A percentile compares a stretch with the other conserved stretches of the same genome.
Conservation (phyloP, 2,329 filamentous ascomycete species). For the Dothistroma pini region DNA sequence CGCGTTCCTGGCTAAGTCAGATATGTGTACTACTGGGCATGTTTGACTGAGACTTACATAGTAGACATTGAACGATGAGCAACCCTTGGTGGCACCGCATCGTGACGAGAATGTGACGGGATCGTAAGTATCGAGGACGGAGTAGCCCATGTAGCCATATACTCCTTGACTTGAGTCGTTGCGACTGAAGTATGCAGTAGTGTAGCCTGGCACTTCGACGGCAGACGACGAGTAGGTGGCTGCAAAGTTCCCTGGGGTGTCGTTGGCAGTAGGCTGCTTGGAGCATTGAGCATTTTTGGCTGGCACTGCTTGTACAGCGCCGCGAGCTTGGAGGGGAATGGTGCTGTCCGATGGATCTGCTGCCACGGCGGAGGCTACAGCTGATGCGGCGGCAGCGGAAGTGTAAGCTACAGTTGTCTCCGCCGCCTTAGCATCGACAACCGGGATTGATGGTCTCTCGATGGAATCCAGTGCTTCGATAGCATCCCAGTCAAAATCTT, state of each 20-base stretch:
- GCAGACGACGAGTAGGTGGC: neutral
- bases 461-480: constrained; percentile 18
- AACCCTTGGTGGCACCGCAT: constrained; percentile 31
- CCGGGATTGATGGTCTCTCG: constrained; percentile 16
- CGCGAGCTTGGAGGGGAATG: constrained; percentile 12
- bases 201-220: constrained; percentile 4
- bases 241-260: constrained; percentile 17
- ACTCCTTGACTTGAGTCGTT: constrained; percentile 13
- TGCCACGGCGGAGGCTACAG: constrained; percentile 19
- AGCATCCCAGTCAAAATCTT: constrained; percentile 23
- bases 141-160: constrained; percentile 30
- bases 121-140: constrained; percentile 28
- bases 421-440: constrained; percentile 18
- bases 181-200: constrained; percentile 6
- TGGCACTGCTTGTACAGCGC: constrained; percentile 7
- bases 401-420: constrained; percentile 19
- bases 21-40: constrained; percentile 9
- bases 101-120: constrained; percentile 28
- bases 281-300: constrained; percentile 8
- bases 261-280: constrained; percentile 7
- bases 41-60: constrained; percentile 10
- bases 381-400: constrained; percentile 16
- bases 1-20: constrained; percentile 30
- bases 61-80: constrained; percentile 35
- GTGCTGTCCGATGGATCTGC: constrained; percentile 21